Base-by-base conservation (phyloP, 2,329 filamentous ascomycete species). In the Pseudopyricularia javanii region DNA sequence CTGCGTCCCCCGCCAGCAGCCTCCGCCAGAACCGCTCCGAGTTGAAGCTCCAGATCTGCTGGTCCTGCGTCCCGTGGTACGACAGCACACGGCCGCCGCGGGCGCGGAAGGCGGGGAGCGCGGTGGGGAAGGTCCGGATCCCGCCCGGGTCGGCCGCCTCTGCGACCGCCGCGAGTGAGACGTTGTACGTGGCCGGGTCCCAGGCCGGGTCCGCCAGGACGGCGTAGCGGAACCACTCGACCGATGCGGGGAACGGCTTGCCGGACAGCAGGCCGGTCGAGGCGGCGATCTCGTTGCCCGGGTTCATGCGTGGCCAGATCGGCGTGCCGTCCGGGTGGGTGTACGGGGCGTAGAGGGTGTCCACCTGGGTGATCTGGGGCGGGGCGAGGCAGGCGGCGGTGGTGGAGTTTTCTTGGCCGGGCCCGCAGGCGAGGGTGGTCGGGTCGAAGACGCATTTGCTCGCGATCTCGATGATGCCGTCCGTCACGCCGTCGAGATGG, bases 381-480 rank as follows among this genome's bases (percentile, higher is more conserved):
- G n/a, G n/a, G n/a, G n/a, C n/a, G n/a, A n/a, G n/a, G n/a, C n/a
- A n/a, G n/a, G n/a, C n/a, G 55, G 71, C 74, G 1, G 54, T 45
- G 33, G 59, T 60, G 8, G 60, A 50, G 55, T 66, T 58, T 37
- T 58, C 57, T 0, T 54, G 52, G 15, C 33, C 33, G 22, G 53
- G 53, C 2, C 49, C 35, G 33, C 55, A 56, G 12, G 47, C 40
- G 5, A 56, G 55, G 11, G 14, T 58, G 15, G 67, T 63, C n/a
- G 66, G 70, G 53, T 70, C 64, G 47, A 77, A 68, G 52, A 67
- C 59, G 59, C 76, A 80, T 8, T 63, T 62, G 7, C 64, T 60
- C 0, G 76, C 73, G 24, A 70, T 64, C 51, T 71, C 73, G 43
- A 80, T 66, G 54, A 79, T 76, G 15, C 67, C 69, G 54, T 80